Conservation (phyloP, 805 yeast genomes). For the Candida vartiovaarae region DNA sequence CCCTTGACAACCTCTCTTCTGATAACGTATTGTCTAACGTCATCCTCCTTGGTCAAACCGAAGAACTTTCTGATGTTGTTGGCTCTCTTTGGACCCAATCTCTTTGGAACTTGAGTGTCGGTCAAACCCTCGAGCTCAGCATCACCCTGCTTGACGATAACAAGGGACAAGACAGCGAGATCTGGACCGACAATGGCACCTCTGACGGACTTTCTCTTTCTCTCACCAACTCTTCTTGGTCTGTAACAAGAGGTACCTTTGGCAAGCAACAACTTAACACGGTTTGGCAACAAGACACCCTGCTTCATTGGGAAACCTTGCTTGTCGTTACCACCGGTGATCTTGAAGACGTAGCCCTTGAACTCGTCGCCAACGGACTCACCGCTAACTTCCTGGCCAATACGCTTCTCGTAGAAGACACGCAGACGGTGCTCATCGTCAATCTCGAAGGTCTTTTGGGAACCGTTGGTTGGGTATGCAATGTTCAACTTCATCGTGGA, state of each 20-base stretch:
- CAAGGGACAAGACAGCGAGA: slow-evolving; percentile 90
- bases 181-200: slow-evolving; percentile 98
- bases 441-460: slow-evolving; percentile 95
- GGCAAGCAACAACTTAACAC: slow-evolving; percentile 92
- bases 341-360: slow-evolving; percentile 98
- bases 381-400: slow-evolving; percentile 99
- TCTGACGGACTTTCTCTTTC: slow-evolving; percentile 99
- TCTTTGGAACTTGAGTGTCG: slow-evolving; percentile 91
- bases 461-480: slow-evolving; percentile 99
- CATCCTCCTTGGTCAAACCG: slow-evolving; percentile 82
- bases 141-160: slow-evolving; percentile 96
- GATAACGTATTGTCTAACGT: slow-evolving; percentile 74
- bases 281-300: slow-evolving; percentile 99
- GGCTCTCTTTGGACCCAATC: slow-evolving; percentile 99
- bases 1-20: slow-evolving; percentile 98
- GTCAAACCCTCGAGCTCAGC: slow-evolving; percentile 93
- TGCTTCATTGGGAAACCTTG: slow-evolving; percentile 99
- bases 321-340: slow-evolving; percentile 99
- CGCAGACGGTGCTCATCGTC: slow-evolving; percentile 99
- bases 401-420: slow-evolving; percentile 97
- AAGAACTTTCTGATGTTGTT: slow-evolving; percentile 99
- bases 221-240: slow-evolving; percentile 99
- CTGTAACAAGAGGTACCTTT: slow-evolving; percentile 98
- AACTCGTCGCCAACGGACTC: slow-evolving; percentile 95
- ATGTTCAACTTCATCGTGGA: slow-evolving; percentile 71